Conservation (phyloP, 2,329 filamentous ascomycete species). For the Diplodia corticola region DNA sequence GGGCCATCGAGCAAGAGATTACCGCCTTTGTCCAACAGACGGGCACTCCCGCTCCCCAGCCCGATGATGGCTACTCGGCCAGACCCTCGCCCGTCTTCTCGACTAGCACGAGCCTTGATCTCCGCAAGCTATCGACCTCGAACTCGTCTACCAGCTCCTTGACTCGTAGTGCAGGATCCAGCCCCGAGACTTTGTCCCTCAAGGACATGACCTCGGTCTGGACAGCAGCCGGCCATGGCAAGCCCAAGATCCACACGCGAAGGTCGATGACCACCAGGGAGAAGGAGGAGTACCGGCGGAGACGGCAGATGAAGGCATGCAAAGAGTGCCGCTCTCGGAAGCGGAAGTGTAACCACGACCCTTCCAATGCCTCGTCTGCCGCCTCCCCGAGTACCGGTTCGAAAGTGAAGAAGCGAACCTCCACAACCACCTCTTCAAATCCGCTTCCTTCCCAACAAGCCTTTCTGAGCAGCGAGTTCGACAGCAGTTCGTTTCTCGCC, state of each 20-base stretch:
- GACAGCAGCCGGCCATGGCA: constrained; percentile 2
- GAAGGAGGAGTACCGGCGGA: constrained; percentile 23
- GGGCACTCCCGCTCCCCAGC: not conserved
- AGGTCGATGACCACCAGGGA: constrained; percentile 24
- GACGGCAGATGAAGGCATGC: constrained; percentile 24
- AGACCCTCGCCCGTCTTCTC: constrained; percentile 12
- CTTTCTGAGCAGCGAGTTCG: constrained; percentile 19
- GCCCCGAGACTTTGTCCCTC: constrained; percentile 21
- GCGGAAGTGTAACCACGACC: constrained; percentile 23
- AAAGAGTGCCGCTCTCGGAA: constrained; percentile 20
- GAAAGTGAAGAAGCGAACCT: constrained; percentile 19
- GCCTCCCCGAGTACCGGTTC: constrained; percentile 10
- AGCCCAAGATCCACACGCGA: constrained; percentile 23
- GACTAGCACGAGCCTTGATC: not conserved
- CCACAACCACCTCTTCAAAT: constrained; percentile 3
- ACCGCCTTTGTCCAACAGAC: constrained; percentile 19
- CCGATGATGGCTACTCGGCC: not conserved
- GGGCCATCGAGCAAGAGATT: constrained; percentile 22
- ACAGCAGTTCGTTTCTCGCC: not conserved
- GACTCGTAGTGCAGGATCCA: constrained; percentile 6
- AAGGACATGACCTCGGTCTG: constrained; percentile 25
- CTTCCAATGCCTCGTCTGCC: constrained; percentile 12
- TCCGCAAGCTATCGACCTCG: constrained; percentile 14
- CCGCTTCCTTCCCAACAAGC: constrained; percentile 10
- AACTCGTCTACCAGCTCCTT: constrained; percentile 15